A percentile compares a stretch with the other conserved stretches of the same genome.
Evolutionary conservation across 2,329 filamentous ascomycete species (phyloP).

Genomic region (Colletotrichum siamense): DNA sequence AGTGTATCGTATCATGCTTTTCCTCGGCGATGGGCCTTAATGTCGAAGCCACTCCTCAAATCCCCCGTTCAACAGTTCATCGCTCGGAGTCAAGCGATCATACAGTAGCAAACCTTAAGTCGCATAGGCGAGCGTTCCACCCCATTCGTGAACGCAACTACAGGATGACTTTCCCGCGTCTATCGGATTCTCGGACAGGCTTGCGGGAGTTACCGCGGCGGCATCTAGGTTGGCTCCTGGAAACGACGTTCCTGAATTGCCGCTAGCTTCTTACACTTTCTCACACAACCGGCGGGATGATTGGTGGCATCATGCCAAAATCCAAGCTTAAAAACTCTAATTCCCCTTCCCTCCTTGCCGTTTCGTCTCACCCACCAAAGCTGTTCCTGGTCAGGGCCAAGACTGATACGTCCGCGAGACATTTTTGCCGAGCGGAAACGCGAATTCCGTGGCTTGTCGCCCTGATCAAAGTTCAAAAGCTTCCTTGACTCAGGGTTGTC

Average conservation of each 20-base stretch:
- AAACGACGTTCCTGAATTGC: background rate
- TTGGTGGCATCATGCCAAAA: background rate
- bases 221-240: background rate
- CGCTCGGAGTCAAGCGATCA: background rate
- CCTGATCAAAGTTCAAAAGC: background rate
- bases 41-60: background rate
- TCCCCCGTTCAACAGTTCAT: background rate
- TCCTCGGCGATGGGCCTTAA: background rate
- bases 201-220: background rate
- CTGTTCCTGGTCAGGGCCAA: background rate
- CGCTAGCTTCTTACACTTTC: background rate
- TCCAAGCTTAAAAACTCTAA: background rate
- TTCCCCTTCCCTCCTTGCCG: background rate
- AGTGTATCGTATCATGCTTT: background rate
- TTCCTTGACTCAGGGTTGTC: background rate
- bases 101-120: background rate
- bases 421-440: background rate
- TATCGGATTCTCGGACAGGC: background rate
- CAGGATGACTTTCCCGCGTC: background rate
- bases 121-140: background rate
- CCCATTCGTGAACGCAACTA: background rate
- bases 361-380: background rate
- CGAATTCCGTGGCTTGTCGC: background rate
- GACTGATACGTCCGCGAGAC: background rate
- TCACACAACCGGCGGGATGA: background rate